phyloP scores from a whole-genome alignment of 345 rosid species.

The Anastatica hierochuntica region DNA sequence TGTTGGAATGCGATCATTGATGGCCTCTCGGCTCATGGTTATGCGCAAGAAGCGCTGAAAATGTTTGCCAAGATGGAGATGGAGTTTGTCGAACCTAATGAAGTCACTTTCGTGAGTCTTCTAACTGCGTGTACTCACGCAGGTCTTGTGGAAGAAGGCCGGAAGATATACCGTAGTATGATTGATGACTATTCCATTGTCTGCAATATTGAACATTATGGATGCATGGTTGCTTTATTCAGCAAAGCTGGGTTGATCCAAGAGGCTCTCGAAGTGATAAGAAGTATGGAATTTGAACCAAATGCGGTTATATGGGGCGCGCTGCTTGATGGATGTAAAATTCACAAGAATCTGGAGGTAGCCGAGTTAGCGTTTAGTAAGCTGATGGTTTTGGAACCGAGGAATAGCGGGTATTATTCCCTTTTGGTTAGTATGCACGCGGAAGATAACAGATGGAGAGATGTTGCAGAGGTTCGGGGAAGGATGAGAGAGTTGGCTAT shows the following conservation, averaged over 20 bases:
- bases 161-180: conserved; percentile 45
- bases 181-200: conserved; percentile 31
- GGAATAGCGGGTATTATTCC: conserved; percentile 43
- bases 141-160: conserved; percentile 74
- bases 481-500: conserved; percentile 46
- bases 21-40: conserved; percentile 68
- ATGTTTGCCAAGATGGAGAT: conserved; percentile 57
- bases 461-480: conserved; percentile 47
- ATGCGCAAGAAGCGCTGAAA: conserved; percentile 44
- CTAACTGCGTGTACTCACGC: conserved; percentile 73
- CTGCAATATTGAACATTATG: conserved; percentile 50
- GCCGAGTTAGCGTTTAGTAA: conserved; percentile 44
- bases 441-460: conserved; percentile 54
- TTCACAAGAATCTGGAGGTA: conserved; percentile 51
- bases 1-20: conserved; percentile 85
- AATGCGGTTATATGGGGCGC: conserved; percentile 78
- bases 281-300: conserved; percentile 39
- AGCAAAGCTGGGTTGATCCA: conserved; percentile 63
- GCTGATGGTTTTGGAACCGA: conserved; percentile 54
- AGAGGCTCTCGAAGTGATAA: conserved; percentile 50
- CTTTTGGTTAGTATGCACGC: conserved; percentile 61
- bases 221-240: conserved; percentile 69
- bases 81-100: conserved; percentile 46
- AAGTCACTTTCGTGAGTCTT: conserved; percentile 63
- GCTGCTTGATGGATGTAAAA: conserved; percentile 54